Base-by-base conservation (phyloP, 83 land plant species). In the Picea engelmannii region DNA sequence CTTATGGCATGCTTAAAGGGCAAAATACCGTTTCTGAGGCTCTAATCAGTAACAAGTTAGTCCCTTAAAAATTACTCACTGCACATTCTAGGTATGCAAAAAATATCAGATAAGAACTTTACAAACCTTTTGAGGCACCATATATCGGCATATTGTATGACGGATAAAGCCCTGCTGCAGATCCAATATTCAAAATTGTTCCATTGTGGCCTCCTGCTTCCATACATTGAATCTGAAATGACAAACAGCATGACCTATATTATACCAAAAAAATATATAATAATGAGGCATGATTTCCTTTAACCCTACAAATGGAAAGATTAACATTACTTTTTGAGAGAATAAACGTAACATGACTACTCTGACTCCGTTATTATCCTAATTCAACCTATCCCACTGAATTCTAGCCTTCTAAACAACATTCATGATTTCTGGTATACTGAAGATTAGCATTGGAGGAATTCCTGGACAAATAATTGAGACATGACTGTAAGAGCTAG, bases 111-210 rank as follows among this genome's bases (percentile, higher is more conserved):
- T 73, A 63, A 55, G 17, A 65, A 21, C 68, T 64, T 27, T 38
- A 61, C 80, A 84, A 75, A 97, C 99, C 99, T 95, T 97, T 97
- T 38, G 94, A 66, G 62, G 83, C 87, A 78, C 88, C 62, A 74
- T 97, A 97, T 7, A 91, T 80, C 47, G 99, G 92, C 40, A 86
- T 88, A 79, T 11, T 27, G 71, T 17, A 74, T 67, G 85, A 25
- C 31, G 98, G 99, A 86, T 97, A 97, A 78, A 97, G 91, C 18
- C 99, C 99, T 16, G 98, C 81, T 67, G 99, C 92, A 83, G 99
- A 97, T 2, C 89, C 99, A 83, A 93, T 38, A 82, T 97, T 95
- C 49, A 97, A 79, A 64, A 97, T 92, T 21, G 84, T 90, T 52
- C 99, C 99, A 40, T 86, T 87, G 73, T 83, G 86, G 40, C 84